Evolutionary conservation across 805 yeast species (phyloP).

Genomic region (Zygosaccharomyces gambellarensis): DNA sequence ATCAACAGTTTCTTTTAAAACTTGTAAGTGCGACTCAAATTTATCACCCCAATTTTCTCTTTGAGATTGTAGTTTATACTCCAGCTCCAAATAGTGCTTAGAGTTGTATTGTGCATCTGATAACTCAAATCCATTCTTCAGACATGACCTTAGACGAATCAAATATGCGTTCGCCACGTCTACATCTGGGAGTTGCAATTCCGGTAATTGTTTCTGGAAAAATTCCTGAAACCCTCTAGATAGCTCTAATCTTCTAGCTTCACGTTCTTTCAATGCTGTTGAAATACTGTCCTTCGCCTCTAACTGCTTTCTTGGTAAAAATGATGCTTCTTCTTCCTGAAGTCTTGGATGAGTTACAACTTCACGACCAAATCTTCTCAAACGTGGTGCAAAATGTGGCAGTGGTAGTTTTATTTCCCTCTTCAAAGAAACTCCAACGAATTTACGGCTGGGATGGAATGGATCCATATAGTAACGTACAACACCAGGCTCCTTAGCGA

Average conservation of each 20-base stretch:
- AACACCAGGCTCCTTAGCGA: slow-evolving; percentile 87
- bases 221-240: slow-evolving; percentile 31
- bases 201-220: slow-evolving; percentile 15
- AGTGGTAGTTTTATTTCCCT: slow-evolving; percentile 68
- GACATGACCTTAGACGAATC: slow-evolving; percentile 46
- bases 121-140: slow-evolving; percentile 53
- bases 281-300: slow-evolving; percentile 51
- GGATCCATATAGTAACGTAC: slow-evolving; percentile 92
- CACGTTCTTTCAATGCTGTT: slow-evolving; percentile 39
- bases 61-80: slow-evolving; percentile 39
- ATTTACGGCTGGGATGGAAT: slow-evolving; percentile 88
- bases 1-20: slow-evolving; percentile 12
- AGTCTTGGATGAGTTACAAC: slow-evolving; percentile 40
- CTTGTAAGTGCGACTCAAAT: slow-evolving; percentile 18
- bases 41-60: slow-evolving; percentile 35
- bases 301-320: slow-evolving; percentile 63
- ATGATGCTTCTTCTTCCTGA: slow-evolving; percentile 55
- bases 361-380: slow-evolving; percentile 79
- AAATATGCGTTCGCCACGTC: slow-evolving; percentile 49
- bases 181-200: slow-evolving; percentile 27
- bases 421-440: slow-evolving; percentile 79
- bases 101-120: slow-evolving; percentile 58
- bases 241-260: slow-evolving; percentile 35
- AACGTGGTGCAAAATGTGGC: slow-evolving; percentile 84
- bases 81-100: slow-evolving; percentile 46